Percentiles rank a stretch among this genome's conserved stretches.
Evolutionary conservation across 192 early-diverging fungal genomes (phyloP).

Genomic region (Glomus cerebriforme): DNA sequence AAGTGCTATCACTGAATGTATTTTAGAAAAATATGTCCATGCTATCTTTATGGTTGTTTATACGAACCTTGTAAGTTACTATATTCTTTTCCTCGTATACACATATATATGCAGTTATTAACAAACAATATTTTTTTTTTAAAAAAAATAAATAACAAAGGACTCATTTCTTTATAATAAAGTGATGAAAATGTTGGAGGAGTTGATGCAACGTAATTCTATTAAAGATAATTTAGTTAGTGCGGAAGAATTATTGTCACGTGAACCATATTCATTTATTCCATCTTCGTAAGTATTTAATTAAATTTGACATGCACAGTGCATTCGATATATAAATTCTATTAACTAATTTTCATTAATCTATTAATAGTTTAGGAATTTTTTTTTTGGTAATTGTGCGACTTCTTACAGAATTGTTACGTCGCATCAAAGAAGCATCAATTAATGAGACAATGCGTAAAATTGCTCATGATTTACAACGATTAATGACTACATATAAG

Average conservation of each 20-base stretch:
- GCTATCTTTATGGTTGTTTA: conserved; percentile 41
- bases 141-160: too few species aligned
- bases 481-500: too few species aligned
- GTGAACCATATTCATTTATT: conserved; percentile 20
- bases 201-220: conserved; percentile 32
- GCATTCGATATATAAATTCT: too few species aligned
- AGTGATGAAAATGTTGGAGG: conserved; percentile 15
- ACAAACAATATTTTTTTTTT: too few species aligned
- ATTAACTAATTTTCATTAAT: not conserved
- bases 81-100: too few species aligned
- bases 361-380: not conserved
- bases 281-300: conserved; percentile 14
- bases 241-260: not conserved
- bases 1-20: conserved; percentile 35
- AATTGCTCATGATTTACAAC: not conserved
- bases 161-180: conserved; percentile 28
- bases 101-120: too few species aligned
- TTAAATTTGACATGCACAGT: too few species aligned
- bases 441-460: too few species aligned
- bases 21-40: conserved; percentile 33
- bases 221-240: conserved; percentile 5
- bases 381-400: conserved; percentile 36
- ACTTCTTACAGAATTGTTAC: too few species aligned
- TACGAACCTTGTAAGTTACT: conserved; percentile 24
- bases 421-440: too few species aligned